Percentiles rank a stretch among this genome's conserved stretches.
phyloP scores from a whole-genome alignment of 257 asterid species.

The Sherardia arvensis region DNA sequence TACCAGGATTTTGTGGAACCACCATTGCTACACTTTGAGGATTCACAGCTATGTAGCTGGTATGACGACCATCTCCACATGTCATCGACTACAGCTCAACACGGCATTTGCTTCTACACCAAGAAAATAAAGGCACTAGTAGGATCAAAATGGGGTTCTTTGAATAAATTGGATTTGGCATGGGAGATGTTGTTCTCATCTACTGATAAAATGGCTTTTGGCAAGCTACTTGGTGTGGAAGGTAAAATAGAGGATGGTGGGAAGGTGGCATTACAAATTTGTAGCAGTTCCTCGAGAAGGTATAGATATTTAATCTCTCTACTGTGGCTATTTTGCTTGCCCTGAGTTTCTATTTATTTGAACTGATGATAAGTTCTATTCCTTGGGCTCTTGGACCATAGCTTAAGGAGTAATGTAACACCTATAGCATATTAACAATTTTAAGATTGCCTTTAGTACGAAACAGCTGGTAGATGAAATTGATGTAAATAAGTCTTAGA shows the following conservation, averaged over 20 bases:
- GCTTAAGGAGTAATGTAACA: neutral
- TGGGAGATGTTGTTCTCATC: slow-evolving; percentile 73
- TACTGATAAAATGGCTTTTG: slow-evolving; percentile 55
- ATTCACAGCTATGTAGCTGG: slow-evolving; percentile 39
- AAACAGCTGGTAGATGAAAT: neutral
- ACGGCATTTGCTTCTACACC: slow-evolving; percentile 65
- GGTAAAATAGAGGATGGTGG: slow-evolving; percentile 11
- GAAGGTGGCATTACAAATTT: slow-evolving; percentile 19
- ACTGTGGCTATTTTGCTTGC: neutral
- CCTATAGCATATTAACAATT: neutral
- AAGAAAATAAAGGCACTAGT: slow-evolving; percentile 49
- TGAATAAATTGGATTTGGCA: slow-evolving; percentile 44
- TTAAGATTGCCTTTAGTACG: neutral
- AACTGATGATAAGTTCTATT: neutral
- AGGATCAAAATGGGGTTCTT: slow-evolving; percentile 31
- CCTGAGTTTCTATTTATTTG: neutral
- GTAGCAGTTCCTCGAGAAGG: slow-evolving; percentile 34
- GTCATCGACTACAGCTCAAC: slow-evolving; percentile 61
- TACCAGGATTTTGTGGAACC: slow-evolving; percentile 58
- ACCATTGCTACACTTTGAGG: slow-evolving; percentile 27
- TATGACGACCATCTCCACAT: slow-evolving; percentile 64
- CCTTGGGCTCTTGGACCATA: slow-evolving; percentile 3
- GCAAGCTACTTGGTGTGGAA: slow-evolving; percentile 47
- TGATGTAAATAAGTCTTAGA: neutral
- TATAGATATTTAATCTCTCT: slow-evolving; percentile 19